phyloP scores from a whole-genome alignment of 2,329 filamentous ascomycete species.

The Phaeoacremonium minimum region DNA sequence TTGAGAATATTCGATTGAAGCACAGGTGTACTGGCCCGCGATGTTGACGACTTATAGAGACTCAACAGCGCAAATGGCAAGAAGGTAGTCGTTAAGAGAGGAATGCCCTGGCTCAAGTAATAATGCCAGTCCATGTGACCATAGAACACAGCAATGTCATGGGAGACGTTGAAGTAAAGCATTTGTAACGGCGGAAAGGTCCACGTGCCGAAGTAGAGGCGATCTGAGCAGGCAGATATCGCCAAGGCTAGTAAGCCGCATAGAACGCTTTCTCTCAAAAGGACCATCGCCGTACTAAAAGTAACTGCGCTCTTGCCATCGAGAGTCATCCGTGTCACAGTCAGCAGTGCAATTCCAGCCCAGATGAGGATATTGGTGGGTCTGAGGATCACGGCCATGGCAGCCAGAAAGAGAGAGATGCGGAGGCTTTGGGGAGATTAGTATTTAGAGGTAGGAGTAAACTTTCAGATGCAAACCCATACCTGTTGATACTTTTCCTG shows the following conservation, averaged over 20 bases:
- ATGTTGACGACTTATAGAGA: slow-evolving; percentile 46
- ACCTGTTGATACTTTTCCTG: slow-evolving; percentile 12
- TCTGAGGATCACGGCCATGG: slow-evolving; percentile 76
- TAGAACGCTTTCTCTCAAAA: slow-evolving; percentile 60
- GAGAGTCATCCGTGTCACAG: slow-evolving; percentile 34
- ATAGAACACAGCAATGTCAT: slow-evolving; percentile 88
- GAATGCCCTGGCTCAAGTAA: slow-evolving; percentile 85
- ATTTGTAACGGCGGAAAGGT: slow-evolving; percentile 85
- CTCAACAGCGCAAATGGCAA: slow-evolving; percentile 71
- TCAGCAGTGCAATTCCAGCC: slow-evolving; percentile 55
- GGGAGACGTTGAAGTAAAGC: slow-evolving; percentile 84
- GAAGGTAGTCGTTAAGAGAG: slow-evolving; percentile 77
- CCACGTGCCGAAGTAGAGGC: slow-evolving; percentile 78
- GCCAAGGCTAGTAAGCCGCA: slow-evolving; percentile 60
- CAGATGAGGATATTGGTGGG: slow-evolving; percentile 90
- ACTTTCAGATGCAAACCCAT: too few species aligned
- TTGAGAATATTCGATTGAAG: slow-evolving; percentile 39
- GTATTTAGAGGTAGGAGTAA: too few species aligned
- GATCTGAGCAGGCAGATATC: slow-evolving; percentile 65
- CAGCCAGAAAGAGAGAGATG: slow-evolving; percentile 69
- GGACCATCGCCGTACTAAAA: slow-evolving; percentile 37
- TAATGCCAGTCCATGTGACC: slow-evolving; percentile 89
- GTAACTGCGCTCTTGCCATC: slow-evolving; percentile 35
- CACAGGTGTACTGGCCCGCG: slow-evolving; percentile 26
- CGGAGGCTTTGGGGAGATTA: slow-evolving; percentile 54